Conservation (phyloP, 1,284 basidiomycete genomes). For the Ganoderma multipileum region DNA sequence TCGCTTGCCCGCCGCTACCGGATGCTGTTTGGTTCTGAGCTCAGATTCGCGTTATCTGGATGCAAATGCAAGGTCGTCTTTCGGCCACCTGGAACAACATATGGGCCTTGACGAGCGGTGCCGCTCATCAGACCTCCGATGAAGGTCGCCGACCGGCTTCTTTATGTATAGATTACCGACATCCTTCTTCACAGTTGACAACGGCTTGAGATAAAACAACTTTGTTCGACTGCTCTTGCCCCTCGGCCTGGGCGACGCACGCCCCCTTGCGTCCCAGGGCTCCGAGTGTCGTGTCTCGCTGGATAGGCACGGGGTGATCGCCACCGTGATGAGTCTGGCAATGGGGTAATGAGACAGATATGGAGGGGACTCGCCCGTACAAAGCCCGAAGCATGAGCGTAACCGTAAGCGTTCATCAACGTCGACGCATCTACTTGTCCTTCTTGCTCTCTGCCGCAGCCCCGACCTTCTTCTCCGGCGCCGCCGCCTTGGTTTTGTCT, state of each 20-base stretch:
- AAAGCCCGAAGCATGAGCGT: not conserved
- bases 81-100: not conserved
- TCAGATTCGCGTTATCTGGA: slow-evolving; percentile 8
- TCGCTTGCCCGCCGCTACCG: slow-evolving; percentile 7
- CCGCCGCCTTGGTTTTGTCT: slow-evolving; percentile 18
- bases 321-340: not conserved
- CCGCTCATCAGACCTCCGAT: slow-evolving; percentile 18
- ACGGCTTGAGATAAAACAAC: not conserved
- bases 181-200: slow-evolving; percentile 12
- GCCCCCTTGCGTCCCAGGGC: not conserved
- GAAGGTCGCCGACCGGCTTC: not conserved
- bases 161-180: slow-evolving; percentile 17
- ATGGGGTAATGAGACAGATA: not conserved
- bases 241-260: not conserved
- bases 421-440: slow-evolving; percentile 38
- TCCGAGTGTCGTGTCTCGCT: not conserved
- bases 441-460: slow-evolving; percentile 41
- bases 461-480: slow-evolving; percentile 20
- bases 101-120: not conserved
- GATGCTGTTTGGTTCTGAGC: not conserved
- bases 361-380: not conserved
- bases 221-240: not conserved
- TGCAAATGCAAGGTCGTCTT: too few relatives aligned
- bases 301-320: not conserved
- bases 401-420: slow-evolving; percentile 1